Conservation (phyloP, 2,329 filamentous ascomycete species). For the Colletotrichum ledebouriae region DNA sequence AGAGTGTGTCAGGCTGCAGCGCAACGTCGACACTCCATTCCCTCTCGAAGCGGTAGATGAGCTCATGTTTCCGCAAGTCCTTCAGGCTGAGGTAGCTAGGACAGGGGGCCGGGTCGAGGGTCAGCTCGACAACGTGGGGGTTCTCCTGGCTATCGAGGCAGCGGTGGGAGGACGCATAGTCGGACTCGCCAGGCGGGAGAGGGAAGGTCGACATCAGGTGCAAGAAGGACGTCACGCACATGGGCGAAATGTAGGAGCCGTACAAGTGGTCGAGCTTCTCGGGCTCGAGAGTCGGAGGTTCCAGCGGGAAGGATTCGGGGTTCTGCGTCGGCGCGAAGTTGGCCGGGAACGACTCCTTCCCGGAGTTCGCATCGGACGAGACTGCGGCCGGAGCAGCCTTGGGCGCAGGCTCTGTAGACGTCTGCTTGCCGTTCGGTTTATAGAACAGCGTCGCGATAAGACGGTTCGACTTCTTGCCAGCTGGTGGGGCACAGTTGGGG, state of each 20-base stretch:
- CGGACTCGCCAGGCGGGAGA: slow-evolving; percentile 62
- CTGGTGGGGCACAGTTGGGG: slow-evolving; percentile 69
- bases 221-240: slow-evolving; percentile 75
- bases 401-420: slow-evolving; percentile 3
- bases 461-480: slow-evolving; percentile 62
- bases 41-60: slow-evolving; percentile 85
- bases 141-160: slow-evolving; percentile 72
- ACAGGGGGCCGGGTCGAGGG: slow-evolving; percentile 71
- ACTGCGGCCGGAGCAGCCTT: slow-evolving; percentile 43
- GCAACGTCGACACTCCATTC: slow-evolving; percentile 92
- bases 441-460: slow-evolving; percentile 76
- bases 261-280: slow-evolving; percentile 75
- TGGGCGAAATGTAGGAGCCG: slow-evolving; percentile 74
- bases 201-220: slow-evolving; percentile 76
- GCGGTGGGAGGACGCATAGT: slow-evolving; percentile 72
- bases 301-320: slow-evolving; percentile 70
- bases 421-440: slow-evolving; percentile 56
- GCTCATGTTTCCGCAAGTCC: slow-evolving; percentile 83
- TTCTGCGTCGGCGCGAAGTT: slow-evolving; percentile 72
- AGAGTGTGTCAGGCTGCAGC: slow-evolving; percentile 79
- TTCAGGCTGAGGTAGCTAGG: slow-evolving; percentile 74
- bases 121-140: slow-evolving; percentile 76
- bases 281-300: slow-evolving; percentile 68
- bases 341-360: slow-evolving; percentile 59
- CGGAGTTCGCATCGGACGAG: slow-evolving; percentile 49